phyloP scores from a whole-genome alignment of 129 eudicot species.

The Pseudognaphalium luteoalbum region DNA sequence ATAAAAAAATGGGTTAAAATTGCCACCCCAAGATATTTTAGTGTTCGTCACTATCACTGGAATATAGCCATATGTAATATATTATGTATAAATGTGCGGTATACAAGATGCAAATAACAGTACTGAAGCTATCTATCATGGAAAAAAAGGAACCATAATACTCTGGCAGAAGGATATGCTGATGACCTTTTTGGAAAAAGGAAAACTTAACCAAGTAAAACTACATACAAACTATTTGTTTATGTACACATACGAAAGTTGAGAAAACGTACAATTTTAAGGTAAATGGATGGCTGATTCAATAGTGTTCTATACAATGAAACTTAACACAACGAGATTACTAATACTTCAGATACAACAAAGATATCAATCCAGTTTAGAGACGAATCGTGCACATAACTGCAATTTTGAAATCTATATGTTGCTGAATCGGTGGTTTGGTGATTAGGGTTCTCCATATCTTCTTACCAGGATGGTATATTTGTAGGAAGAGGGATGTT shows the following conservation, averaged over 20 bases:
- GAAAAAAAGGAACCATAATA: background rate
- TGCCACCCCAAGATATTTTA: background rate
- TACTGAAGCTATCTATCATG: background rate
- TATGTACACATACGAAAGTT: slow-evolving; percentile 26
- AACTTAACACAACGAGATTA: background rate
- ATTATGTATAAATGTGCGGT: background rate
- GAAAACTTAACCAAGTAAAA: background rate
- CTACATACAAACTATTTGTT: slow-evolving; percentile 21
- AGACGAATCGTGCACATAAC: slow-evolving; percentile 77
- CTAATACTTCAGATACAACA: slow-evolving; percentile 8
- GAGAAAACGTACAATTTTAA: slow-evolving; percentile 12
- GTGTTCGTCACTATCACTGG: background rate
- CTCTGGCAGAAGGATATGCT: background rate
- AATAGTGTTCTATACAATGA: slow-evolving; percentile 35
- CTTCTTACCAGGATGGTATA: slow-evolving; percentile 65
- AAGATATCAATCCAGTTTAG: slow-evolving; percentile 36
- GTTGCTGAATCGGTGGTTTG: slow-evolving; percentile 65
- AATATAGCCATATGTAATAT: background rate
- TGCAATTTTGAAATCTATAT: slow-evolving; percentile 71
- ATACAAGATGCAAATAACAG: background rate
- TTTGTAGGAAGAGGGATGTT: slow-evolving; percentile 53
- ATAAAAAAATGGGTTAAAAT: background rate
- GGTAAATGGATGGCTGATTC: slow-evolving; percentile 1
- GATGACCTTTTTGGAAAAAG: background rate
- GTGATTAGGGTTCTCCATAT: slow-evolving; percentile 72